Evolutionary conservation across 805 yeast genomes (phyloP).

Genomic region (Priceomyces castillae): DNA sequence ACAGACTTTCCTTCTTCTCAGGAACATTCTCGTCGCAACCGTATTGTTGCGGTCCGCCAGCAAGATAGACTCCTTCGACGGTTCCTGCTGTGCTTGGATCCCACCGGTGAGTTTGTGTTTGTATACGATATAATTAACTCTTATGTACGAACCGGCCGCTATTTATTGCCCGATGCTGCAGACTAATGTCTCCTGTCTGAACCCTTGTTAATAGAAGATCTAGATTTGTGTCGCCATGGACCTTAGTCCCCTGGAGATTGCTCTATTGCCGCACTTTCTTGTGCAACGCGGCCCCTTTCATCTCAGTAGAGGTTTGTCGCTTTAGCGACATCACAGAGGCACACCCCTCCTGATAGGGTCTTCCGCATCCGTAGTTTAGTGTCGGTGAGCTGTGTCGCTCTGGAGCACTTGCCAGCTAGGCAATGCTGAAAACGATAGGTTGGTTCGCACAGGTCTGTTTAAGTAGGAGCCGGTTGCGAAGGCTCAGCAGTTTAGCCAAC

Average conservation of each 20-base stretch:
- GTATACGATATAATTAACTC: slow-evolving; percentile 28
- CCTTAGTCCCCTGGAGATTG: background rate
- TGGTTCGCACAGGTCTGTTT: background rate
- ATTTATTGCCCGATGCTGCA: background rate
- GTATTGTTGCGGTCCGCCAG: slow-evolving; percentile 20
- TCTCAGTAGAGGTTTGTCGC: slow-evolving; percentile 1
- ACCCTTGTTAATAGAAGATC: slow-evolving; percentile 10
- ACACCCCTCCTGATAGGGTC: background rate
- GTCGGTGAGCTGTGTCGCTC: background rate
- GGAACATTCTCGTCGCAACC: slow-evolving; percentile 23
- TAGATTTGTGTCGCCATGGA: slow-evolving; percentile 6
- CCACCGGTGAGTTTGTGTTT: slow-evolving; percentile 32
- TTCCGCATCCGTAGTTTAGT: background rate
- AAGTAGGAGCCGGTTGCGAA: background rate
- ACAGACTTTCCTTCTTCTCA: slow-evolving; percentile 38
- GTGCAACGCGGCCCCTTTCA: background rate
- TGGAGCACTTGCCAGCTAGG: background rate
- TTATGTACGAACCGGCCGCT: slow-evolving; percentile 18
- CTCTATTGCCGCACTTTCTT: background rate
- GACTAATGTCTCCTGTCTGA: slow-evolving; percentile 1
- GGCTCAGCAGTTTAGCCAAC: background rate
- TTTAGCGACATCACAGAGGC: background rate
- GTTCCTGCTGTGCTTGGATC: slow-evolving; percentile 22
- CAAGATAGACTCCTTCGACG: slow-evolving; percentile 27
- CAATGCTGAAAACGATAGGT: background rate